phyloP scores from a whole-genome alignment of 306 rosid species.

The Acacia crassicarpa region DNA sequence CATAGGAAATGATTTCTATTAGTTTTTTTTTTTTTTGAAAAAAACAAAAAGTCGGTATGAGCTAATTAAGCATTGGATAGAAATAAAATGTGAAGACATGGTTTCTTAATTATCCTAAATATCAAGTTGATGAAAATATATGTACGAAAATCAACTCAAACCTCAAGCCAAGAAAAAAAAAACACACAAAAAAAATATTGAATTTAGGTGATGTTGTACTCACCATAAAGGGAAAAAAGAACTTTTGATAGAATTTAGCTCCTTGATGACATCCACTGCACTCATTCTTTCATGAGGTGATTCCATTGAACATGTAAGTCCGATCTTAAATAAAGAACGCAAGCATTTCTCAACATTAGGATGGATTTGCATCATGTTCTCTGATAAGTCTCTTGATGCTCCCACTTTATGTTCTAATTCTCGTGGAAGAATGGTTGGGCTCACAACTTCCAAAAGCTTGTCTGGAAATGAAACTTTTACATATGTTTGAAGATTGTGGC shows the following conservation, averaged over 20 bases:
- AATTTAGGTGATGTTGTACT: too few species aligned
- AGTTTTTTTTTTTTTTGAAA: too few species aligned
- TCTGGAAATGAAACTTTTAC: not conserved
- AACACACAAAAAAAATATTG: too few species aligned
- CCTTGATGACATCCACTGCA: not conserved
- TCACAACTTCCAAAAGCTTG: not conserved
- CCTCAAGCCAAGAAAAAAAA: too few species aligned
- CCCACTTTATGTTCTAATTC: not conserved
- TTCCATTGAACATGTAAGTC: not conserved
- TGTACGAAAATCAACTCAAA: too few species aligned
- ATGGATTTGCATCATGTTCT: not conserved
- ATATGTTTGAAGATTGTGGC: not conserved
- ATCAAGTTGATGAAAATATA: too few species aligned
- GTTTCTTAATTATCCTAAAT: too few species aligned
- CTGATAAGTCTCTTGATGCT: not conserved
- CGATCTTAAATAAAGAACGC: not conserved
- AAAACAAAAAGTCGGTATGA: too few species aligned
- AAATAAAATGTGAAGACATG: too few species aligned
- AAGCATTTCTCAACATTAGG: not conserved
- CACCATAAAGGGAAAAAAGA: not conserved
- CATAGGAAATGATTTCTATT: too few species aligned
- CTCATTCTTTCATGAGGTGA: not conserved
- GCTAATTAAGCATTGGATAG: too few species aligned
- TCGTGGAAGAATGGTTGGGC: not conserved
- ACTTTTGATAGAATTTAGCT: not conserved